Percentiles rank a stretch among this genome's conserved stretches.
Evolutionary conservation across 2,329 filamentous ascomycete species (phyloP).

Genomic region (Aspergillus quadricinctus): DNA sequence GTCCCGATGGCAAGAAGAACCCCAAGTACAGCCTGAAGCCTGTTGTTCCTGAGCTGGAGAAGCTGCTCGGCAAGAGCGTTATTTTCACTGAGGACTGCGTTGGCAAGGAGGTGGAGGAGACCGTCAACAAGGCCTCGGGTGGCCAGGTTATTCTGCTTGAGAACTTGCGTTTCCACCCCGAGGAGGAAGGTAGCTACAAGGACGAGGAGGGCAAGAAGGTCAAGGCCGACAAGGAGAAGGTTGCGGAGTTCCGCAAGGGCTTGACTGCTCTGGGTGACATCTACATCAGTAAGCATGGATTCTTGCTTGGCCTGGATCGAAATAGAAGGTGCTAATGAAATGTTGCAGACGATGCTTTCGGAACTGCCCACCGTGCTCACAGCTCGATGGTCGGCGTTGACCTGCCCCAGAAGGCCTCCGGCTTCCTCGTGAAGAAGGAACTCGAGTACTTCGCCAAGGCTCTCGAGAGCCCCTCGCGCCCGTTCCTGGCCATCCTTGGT

Average conservation of each 20-base stretch:
- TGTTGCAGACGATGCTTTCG: constrained; percentile 83
- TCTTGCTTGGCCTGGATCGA: background rate
- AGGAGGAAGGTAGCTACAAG: constrained; percentile 96
- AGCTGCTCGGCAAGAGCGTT: constrained; percentile 78
- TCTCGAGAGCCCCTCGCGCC: constrained; percentile 85
- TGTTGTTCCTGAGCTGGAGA: constrained; percentile 86
- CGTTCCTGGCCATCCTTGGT: constrained; percentile 97
- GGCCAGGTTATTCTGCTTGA: constrained; percentile 88
- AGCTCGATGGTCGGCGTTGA: constrained; percentile 98
- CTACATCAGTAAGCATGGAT: constrained; percentile 72
- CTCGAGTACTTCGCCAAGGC: constrained; percentile 99
- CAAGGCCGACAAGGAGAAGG: constrained; percentile 92
- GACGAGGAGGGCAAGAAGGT: constrained; percentile 93
- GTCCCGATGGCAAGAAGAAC: constrained; percentile 85
- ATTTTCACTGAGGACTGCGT: constrained; percentile 88
- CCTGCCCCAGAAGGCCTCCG: constrained; percentile 92
- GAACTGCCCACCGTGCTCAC: constrained; percentile 96
- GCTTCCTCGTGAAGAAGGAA: constrained; percentile 99
- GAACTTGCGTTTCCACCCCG: constrained; percentile 96
- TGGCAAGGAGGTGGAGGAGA: constrained; percentile 82
- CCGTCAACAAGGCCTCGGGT: constrained; percentile 74
- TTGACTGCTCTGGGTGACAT: constrained; percentile 92
- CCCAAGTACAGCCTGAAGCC: constrained; percentile 93
- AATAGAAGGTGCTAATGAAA: background rate
- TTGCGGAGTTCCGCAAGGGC: constrained; percentile 90